Base-by-base conservation (phyloP, 2,329 filamentous ascomycete species). In the Sarocladium strictum region DNA sequence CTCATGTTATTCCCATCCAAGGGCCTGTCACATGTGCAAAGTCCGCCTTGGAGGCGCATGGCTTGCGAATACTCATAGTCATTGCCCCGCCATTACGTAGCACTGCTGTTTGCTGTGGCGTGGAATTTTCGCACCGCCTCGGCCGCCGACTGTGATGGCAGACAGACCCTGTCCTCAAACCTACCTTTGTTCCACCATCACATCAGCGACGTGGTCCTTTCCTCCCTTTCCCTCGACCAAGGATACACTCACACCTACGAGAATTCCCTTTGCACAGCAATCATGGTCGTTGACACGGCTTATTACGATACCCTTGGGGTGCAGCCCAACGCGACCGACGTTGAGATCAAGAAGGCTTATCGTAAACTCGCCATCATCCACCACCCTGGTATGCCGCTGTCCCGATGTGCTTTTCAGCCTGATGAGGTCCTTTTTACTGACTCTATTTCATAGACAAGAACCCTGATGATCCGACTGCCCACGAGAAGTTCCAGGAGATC, bases 291-390 rank as follows among this genome's bases (percentile, higher is more conserved):
- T 64, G 90, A 96, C 71, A 95, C 90, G 56, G 76, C 83, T 63
- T 96, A 96, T 74, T 95, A 95, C 73, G 91, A 96, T 72, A 84
- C 84, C 63, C 79, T 97, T 37, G 89, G 88, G 66, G 91, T 97
- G 65, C 78, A 86, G 73, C 86, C 90, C 61, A 90, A 87, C 55
- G 93, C 92, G 27, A 87, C 89, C 37, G 89, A 93, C 69, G 81
- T 96, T 52, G 91, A 97, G 69, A 97, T 97, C 74, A 97, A 97
- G 73, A 96, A 96, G 76, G 92, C 92, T 26, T 97, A 97, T 74
- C 85, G 92, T 68, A 97, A 93, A 75, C 81, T 94, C 62, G 94
- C 94, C 62, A 97, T 97, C 70, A 83, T 92, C 62, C 90, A 96
- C 65, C 93, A 97, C 71, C 90, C 90, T 60, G 89, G 87, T 89